A percentile compares a stretch with the other conserved stretches of the same genome.
These are phyloP conservation scores for Syncephalastrum racemosum DNA, from an alignment of 371 early-diverging fungal genomes.

Conservation along the genomic window DNA sequence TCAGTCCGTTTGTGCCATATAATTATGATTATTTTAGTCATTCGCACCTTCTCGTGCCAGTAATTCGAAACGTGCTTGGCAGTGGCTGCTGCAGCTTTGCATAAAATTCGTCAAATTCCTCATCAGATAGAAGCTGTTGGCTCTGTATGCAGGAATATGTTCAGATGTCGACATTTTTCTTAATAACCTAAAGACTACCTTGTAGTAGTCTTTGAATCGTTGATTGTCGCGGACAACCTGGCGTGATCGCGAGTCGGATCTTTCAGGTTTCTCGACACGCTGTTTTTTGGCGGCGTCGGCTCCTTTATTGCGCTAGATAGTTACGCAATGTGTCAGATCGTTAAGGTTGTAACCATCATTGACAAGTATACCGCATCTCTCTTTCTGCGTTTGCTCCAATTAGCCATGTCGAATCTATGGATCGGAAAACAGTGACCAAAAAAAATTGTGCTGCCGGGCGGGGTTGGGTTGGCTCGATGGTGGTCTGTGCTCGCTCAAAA, in stretches of 20 bases:
- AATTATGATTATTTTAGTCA: conserved; percentile 11
- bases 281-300: neutral
- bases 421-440: no score
- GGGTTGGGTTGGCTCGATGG: no score
- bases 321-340: no score
- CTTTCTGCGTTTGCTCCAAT: no score
- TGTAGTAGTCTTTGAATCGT: conserved; percentile 73
- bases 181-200: conserved; percentile 36
- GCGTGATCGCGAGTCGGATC: conserved; percentile 13
- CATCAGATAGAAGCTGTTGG: conserved; percentile 80
- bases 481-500: no score
- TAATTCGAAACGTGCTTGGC: conserved; percentile 93
- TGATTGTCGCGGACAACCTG: conserved; percentile 61
- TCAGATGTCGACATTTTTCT: neutral
- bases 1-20: no score
- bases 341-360: no score
- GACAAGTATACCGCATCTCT: no score
- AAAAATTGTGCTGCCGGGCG: no score
- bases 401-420: no score
- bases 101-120: conserved; percentile 81
- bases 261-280: conserved; percentile 1
- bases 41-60: conserved; percentile 78
- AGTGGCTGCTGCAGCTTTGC: conserved; percentile 63
- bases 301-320: no score
- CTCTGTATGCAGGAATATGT: conserved; percentile 19